Conservation (phyloP, 805 yeast species). For the Maudiozyma turicensis region DNA sequence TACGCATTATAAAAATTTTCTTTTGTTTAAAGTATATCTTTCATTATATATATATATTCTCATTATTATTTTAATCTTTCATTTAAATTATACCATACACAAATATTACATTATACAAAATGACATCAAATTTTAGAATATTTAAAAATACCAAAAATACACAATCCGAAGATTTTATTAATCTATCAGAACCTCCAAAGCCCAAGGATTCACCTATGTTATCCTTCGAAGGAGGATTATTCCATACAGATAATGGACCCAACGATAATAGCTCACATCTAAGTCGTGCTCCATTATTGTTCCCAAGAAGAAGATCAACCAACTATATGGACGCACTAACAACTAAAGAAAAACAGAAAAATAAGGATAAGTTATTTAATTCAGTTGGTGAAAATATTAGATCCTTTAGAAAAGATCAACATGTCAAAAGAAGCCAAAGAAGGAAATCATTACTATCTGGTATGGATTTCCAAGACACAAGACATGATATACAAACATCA, state of each 20-base stretch:
- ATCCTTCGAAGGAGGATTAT: not conserved
- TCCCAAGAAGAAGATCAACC: constrained; percentile 13
- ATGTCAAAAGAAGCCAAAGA: constrained; percentile 1
- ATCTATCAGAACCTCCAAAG: constrained; percentile 15
- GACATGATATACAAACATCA: constrained; percentile 10
- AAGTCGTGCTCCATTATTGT: not conserved
- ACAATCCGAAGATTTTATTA: constrained; percentile 14
- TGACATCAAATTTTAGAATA: constrained; percentile 1
- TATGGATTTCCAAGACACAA: constrained; percentile 10
- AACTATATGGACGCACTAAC: constrained; percentile 14
- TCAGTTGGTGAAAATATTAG: not conserved
- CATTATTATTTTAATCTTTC: not conserved
- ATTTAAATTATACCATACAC: not conserved
- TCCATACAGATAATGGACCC: not conserved
- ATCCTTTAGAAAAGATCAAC: not conserved
- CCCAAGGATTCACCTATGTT: constrained; percentile 15
- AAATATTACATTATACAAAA: not conserved
- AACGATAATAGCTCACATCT: not conserved
- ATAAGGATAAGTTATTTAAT: not conserved
- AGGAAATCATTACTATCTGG: constrained; percentile 1
- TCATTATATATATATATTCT: not conserved
- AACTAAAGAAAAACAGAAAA: not conserved
- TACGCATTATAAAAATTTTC: not conserved
- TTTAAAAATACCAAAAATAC: not conserved
- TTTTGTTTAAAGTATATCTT: not conserved